These are phyloP conservation scores for Aciculoconidium aculeatum DNA, from an alignment of 805 yeast species.

Conservation along the genomic window DNA sequence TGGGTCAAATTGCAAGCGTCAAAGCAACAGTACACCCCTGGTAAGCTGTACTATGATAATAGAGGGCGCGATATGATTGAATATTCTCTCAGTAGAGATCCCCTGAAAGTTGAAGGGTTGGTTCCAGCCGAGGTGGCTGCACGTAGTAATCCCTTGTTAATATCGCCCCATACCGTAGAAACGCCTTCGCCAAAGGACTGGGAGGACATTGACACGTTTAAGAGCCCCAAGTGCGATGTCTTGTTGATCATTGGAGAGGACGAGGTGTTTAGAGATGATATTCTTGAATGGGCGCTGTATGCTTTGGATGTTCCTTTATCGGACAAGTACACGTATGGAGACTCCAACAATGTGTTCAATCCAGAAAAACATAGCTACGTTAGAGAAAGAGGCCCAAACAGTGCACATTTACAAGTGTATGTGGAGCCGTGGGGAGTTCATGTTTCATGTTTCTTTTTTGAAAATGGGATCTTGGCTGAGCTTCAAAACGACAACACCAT, in stretches of 20 bases:
- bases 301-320: slow-evolving; percentile 26
- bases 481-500: slow-evolving; percentile 6
- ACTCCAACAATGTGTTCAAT: slow-evolving; percentile 16
- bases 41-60: slow-evolving; percentile 31
- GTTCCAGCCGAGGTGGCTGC: slow-evolving; percentile 3
- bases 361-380: slow-evolving; percentile 16
- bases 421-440: slow-evolving; percentile 36
- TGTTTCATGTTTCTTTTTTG: slow-evolving; percentile 25
- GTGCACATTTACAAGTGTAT: slow-evolving; percentile 17
- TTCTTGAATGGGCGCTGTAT: slow-evolving; percentile 27
- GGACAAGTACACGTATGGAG: slow-evolving; percentile 18
- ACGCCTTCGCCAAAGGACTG: slow-evolving; percentile 25
- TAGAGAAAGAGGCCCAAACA: slow-evolving; percentile 11
- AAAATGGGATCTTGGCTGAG: slow-evolving; percentile 15
- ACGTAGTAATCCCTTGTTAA: slow-evolving; percentile 6
- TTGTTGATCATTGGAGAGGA: slow-evolving; percentile 36
- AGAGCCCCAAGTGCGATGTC: slow-evolving; percentile 19
- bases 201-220: slow-evolving; percentile 26
- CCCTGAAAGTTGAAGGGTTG: slow-evolving; percentile 3
- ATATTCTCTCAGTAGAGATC: slow-evolving; percentile 3
- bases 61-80: slow-evolving; percentile 9
- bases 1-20: slow-evolving; percentile 31
- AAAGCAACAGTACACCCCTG: slow-evolving; percentile 17
- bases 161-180: slow-evolving; percentile 21
- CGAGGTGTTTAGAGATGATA: slow-evolving; percentile 36